Evolutionary conservation across 164 flowering plant genomes (phyloP).

Genomic region (Berberis thunbergii): DNA sequence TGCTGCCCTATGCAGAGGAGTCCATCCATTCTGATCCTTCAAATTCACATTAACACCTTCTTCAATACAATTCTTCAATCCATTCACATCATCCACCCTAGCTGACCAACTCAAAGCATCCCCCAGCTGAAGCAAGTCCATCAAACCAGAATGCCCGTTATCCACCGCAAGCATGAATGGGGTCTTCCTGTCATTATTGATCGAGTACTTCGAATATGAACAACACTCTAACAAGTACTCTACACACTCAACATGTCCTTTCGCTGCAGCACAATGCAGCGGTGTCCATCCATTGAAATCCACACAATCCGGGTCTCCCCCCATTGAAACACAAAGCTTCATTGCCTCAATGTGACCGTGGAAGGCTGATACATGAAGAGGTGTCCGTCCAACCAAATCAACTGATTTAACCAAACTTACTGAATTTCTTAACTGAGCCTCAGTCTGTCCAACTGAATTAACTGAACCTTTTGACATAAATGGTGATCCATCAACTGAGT

Average conservation of each 20-base stretch:
- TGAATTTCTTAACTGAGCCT: too few species aligned
- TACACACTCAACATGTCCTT: slow-evolving; percentile 39
- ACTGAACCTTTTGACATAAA: too few species aligned
- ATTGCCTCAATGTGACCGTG: slow-evolving; percentile 40
- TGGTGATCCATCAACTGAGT: too few species aligned
- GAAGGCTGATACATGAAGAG: slow-evolving; percentile 49
- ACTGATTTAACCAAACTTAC: slow-evolving; percentile 23
- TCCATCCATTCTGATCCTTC: slow-evolving; percentile 77
- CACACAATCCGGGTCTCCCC: slow-evolving; percentile 26
- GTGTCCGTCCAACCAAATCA: slow-evolving; percentile 37
- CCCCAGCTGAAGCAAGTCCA: slow-evolving; percentile 32
- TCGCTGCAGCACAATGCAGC: slow-evolving; percentile 50
- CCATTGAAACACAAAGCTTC: slow-evolving; percentile 26
- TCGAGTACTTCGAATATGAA: slow-evolving; percentile 26
- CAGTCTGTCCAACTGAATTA: too few species aligned
- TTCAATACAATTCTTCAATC: slow-evolving; percentile 40
- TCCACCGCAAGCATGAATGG: slow-evolving; percentile 47
- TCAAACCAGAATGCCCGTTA: slow-evolving; percentile 28
- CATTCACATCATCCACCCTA: slow-evolving; percentile 33
- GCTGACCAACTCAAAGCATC: slow-evolving; percentile 59
- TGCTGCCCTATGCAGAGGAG: slow-evolving; percentile 68
- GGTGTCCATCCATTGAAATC: slow-evolving; percentile 52
- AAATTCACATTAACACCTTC: slow-evolving; percentile 48
- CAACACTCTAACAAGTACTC: slow-evolving; percentile 30
- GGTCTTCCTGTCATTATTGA: slow-evolving; percentile 48